These are phyloP conservation scores for Yamadazyma taylorii DNA, from an alignment of 1,139 yeast genomes.

Conservation along the genomic window DNA sequence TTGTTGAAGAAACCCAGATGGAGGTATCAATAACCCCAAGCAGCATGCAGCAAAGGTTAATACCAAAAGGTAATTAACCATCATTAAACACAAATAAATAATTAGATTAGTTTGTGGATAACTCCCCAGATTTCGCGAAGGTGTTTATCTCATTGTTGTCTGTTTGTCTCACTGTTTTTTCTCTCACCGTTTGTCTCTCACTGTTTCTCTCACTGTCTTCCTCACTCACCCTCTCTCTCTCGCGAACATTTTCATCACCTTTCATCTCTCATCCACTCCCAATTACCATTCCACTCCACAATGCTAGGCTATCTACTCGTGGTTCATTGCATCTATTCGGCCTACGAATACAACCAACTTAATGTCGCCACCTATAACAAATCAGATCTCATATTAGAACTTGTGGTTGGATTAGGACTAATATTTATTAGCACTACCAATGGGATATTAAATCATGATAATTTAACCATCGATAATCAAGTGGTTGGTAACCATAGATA, in stretches of 20 bases:
- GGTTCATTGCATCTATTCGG: conserved; percentile 51
- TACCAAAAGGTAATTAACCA: too few species aligned
- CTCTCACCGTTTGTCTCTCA: too few species aligned
- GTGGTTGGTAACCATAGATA: conserved; percentile 23
- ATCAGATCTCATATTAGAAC: conserved; percentile 43
- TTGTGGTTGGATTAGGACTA: conserved; percentile 38
- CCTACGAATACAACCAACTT: conserved; percentile 51
- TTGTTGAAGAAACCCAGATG: too few species aligned
- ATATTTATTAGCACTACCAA: conserved; percentile 37
- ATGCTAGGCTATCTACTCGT: conserved; percentile 35
- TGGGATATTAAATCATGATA: conserved; percentile 24
- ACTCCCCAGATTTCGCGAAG: too few species aligned
- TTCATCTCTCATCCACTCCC: neutral
- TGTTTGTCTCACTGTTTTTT: too few species aligned
- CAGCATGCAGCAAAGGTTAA: too few species aligned
- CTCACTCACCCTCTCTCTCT: too few species aligned
- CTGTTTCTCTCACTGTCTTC: too few species aligned
- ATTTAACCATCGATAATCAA: conserved; percentile 24
- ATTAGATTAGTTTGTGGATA: too few species aligned
- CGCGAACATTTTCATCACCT: neutral
- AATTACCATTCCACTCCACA: conserved; percentile 1
- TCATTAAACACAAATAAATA: too few species aligned
- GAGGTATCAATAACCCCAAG: too few species aligned
- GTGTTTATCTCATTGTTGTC: too few species aligned
- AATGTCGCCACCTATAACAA: conserved; percentile 15